phyloP scores from a whole-genome alignment of 805 yeast genomes.

The Candida berthetii region DNA sequence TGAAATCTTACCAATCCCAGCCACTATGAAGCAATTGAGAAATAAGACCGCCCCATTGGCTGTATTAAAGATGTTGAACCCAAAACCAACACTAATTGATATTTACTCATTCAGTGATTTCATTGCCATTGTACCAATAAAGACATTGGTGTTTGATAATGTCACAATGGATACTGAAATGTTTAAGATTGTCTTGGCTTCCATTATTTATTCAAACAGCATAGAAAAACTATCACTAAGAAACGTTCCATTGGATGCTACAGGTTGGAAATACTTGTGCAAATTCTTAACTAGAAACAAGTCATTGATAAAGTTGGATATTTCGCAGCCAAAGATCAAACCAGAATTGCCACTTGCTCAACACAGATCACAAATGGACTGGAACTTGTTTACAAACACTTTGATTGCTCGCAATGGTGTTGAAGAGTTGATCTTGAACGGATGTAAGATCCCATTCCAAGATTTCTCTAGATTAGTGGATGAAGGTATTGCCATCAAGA shows the following conservation, averaged over 20 bases:
- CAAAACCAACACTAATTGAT: constrained; percentile 87
- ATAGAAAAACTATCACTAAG: constrained; percentile 70
- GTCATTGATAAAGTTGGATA: constrained; percentile 52
- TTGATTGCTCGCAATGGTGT: constrained; percentile 65
- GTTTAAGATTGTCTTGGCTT: constrained; percentile 65
- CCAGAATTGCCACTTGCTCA: constrained; percentile 24
- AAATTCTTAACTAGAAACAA: constrained; percentile 64
- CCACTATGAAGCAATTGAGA: constrained; percentile 74
- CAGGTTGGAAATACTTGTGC: constrained; percentile 77
- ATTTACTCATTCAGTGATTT: constrained; percentile 86
- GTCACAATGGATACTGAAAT: constrained; percentile 69
- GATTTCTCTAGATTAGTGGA: constrained; percentile 50
- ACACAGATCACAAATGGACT: constrained; percentile 74
- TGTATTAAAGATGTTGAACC: constrained; percentile 67
- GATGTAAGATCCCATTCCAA: constrained; percentile 59
- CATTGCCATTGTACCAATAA: constrained; percentile 76
- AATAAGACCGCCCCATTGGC: constrained; percentile 74
- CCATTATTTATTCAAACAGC: constrained; percentile 59
- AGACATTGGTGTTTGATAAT: constrained; percentile 73
- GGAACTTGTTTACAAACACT: constrained; percentile 72
- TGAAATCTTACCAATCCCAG: constrained; percentile 89
- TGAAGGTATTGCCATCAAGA: constrained; percentile 45
- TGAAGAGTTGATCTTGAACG: constrained; percentile 74
- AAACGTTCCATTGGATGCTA: constrained; percentile 65
- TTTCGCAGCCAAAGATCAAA: constrained; percentile 54